Evolutionary conservation across 2,329 filamentous ascomycete species (phyloP), one percentile per base, ranked within the genome.

Genomic region (Monilinia vaccinii-corymbosi): DNA sequence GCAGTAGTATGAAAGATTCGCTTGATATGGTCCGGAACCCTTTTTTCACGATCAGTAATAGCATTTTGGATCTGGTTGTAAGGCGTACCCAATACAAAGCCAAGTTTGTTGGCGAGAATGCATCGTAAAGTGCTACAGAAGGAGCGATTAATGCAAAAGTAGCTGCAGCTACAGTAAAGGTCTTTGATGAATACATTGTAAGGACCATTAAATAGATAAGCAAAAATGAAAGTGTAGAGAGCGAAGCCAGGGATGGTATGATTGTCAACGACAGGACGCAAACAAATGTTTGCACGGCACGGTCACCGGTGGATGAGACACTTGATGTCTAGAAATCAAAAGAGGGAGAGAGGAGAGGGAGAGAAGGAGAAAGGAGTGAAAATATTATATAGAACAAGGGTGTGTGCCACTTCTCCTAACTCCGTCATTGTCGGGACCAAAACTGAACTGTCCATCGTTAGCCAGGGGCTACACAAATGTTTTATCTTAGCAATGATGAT

Each of bases 61-160:
- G 25, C 21, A 31, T 10, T 14, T 31, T 13, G 38, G 14, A 44
- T 32, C 2, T 44, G 16, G 4, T 18, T 21, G 7, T n/a, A 32
- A 31, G 34, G 40, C 68, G 60, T 70, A 77, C 75, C 66, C 73
- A 78, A 63, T 77, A 78, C 4, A 77, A 70, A 9, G 71, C 75
- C 38, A 77, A 69, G 62, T 77, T 77, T 45, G 69, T 70, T 56
- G 74, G 73, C 0, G 72, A 72, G 5, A 56, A 63, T 34, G 69
- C 64, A 59, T 70, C 66, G 62, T 75, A 75, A 28, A 61, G 46
- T 58, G 71, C 63, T 16, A 62, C 46, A 42, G 63, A 56, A 48
- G 65, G 63, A 56, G 65, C 48, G 40, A 70, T 62, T 42, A 71
- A 49, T 34, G 63, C 65, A 57, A 71, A 63, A 34, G 67, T 65